Conservation (phyloP, 352 stramenopile genomes). For the Peronospora farinosa region DNA sequence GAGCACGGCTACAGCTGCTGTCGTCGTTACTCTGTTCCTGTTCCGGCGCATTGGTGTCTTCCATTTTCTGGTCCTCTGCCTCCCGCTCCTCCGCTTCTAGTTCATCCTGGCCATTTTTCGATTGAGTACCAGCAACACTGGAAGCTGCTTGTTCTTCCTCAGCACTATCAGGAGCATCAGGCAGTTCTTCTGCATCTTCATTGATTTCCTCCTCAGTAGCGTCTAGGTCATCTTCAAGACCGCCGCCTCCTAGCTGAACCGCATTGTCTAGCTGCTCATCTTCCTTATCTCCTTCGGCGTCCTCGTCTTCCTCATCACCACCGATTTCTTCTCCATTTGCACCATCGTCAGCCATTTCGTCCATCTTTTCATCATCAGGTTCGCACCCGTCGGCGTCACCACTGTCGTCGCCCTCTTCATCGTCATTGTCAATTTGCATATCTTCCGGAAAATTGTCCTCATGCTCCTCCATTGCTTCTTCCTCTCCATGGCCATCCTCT, state of each 20-base stretch:
- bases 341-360: constrained; percentile 34
- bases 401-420: constrained; percentile 35
- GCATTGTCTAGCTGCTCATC: constrained; percentile 63
- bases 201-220: constrained; percentile 46
- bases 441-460: constrained; percentile 75
- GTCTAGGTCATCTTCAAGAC: constrained; percentile 71
- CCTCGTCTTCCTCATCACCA: constrained; percentile 39
- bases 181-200: constrained; percentile 56
- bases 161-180: constrained; percentile 32
- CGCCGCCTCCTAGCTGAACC: constrained; percentile 62
- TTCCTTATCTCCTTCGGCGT: constrained; percentile 60
- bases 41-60: constrained; percentile 37
- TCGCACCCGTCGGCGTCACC: constrained; percentile 36
- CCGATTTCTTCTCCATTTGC: constrained; percentile 30
- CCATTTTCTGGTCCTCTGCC: constrained; percentile 38
- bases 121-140: constrained; percentile 67
- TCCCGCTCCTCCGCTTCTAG: constrained; percentile 54
- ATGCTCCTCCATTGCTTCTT: constrained; percentile 57
- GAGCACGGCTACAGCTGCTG: constrained; percentile 44
- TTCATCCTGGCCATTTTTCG: constrained; percentile 76
- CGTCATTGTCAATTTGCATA: constrained; percentile 78
- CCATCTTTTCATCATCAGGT: constrained; percentile 43
- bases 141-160: constrained; percentile 54
- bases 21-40: constrained; percentile 49
- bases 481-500: constrained; percentile 45